Evolutionary conservation across 495 filamentous ascomycete species (phyloP).

Genomic region (Talaromyces borbonicus): DNA sequence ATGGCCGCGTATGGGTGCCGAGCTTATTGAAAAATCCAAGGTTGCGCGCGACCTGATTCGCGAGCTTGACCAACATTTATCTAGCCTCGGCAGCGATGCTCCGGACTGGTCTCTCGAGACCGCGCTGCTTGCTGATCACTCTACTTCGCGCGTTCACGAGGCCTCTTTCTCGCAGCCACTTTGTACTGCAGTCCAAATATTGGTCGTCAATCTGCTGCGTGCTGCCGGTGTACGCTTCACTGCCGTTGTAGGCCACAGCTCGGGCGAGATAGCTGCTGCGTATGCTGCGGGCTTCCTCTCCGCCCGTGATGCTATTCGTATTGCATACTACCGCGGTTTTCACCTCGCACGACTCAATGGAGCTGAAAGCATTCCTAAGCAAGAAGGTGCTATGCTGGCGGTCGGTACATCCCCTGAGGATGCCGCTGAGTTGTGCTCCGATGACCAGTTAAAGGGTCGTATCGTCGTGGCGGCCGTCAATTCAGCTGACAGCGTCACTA

Average conservation of each 20-base stretch:
- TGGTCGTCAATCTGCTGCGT: slow-evolving; percentile 22
- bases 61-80: background rate
- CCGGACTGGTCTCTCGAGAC: slow-evolving; percentile 10
- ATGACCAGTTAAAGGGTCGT: slow-evolving; percentile 15
- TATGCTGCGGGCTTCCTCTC: background rate
- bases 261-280: slow-evolving; percentile 47
- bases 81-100: slow-evolving; percentile 9
- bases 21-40: slow-evolving; percentile 24
- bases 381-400: too few relatives aligned
- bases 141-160: background rate
- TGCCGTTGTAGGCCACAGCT: slow-evolving; percentile 35
- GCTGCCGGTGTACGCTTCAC: slow-evolving; percentile 11
- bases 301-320: too few relatives aligned
- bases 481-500: slow-evolving; percentile 23
- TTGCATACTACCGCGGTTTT: too few relatives aligned
- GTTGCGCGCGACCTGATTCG: background rate
- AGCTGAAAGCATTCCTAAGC: too few relatives aligned
- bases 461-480: slow-evolving; percentile 27
- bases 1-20: slow-evolving; percentile 48
- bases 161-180: too few relatives aligned
- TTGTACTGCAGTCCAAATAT: slow-evolving; percentile 45
- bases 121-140: background rate
- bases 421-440: too few relatives aligned
- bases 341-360: too few relatives aligned
- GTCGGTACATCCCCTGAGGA: too few relatives aligned